These are phyloP conservation scores for Lichtheimia corymbifera DNA, from an alignment of 371 early-diverging fungal genomes.

Conservation along the genomic window DNA sequence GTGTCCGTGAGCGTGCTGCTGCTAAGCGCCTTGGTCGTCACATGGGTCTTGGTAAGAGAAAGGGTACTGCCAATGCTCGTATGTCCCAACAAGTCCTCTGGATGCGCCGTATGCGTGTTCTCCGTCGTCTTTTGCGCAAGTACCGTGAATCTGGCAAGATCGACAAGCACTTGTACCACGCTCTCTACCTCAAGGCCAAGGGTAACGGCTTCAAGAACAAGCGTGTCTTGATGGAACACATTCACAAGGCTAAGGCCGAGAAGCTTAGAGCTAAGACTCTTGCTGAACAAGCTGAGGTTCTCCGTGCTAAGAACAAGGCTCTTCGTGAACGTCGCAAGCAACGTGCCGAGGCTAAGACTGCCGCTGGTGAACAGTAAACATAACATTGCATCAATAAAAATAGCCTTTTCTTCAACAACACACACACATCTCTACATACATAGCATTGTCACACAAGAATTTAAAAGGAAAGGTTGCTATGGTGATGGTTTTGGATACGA, in stretches of 20 bases:
- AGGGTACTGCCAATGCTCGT: conserved; percentile 99
- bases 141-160: conserved; percentile 98
- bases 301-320: conserved; percentile 95
- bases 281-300: conserved; percentile 98
- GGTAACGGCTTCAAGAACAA: conserved; percentile 99
- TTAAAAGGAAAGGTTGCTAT: no score
- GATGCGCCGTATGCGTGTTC: conserved; percentile 99
- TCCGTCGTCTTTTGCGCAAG: conserved; percentile 97
- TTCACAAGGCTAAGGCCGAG: conserved; percentile 99
- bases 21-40: conserved; percentile 99
- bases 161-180: conserved; percentile 98
- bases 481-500: no score
- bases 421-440: no score
- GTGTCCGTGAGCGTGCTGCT: conserved; percentile 90
- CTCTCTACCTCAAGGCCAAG: conserved; percentile 98
- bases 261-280: conserved; percentile 94
- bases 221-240: conserved; percentile 99
- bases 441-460: no score
- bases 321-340: conserved; percentile 91
- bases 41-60: conserved; percentile 98
- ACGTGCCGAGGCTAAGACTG: conserved; percentile 83
- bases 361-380: conserved; percentile 12
- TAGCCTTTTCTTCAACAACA: no score
- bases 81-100: conserved; percentile 97
- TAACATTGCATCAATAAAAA: not conserved